These are phyloP conservation scores for Colletotrichum orchidophilum DNA, from an alignment of 2,329 filamentous ascomycete genomes.

Conservation along the genomic window DNA sequence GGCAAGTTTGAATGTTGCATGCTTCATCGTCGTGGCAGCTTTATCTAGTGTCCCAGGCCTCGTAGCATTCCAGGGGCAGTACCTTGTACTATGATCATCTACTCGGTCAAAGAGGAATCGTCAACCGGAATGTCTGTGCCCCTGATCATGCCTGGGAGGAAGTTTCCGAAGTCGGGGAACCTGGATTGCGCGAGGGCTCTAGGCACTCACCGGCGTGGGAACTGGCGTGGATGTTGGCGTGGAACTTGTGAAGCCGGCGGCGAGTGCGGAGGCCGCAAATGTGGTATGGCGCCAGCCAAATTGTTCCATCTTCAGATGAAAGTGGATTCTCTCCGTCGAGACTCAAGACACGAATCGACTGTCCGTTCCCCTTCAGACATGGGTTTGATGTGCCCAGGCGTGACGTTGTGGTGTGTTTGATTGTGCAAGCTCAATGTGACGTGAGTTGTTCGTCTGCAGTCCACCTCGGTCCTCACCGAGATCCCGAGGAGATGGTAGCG, in stretches of 20 bases:
- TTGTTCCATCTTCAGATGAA: constrained; percentile 2
- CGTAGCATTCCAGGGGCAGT: background rate
- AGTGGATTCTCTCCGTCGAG: constrained; percentile 12
- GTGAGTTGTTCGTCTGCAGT: constrained; percentile 32
- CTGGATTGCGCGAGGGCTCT: background rate
- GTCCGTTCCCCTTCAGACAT: background rate
- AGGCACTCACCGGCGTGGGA: constrained; percentile 15
- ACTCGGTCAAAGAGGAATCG: background rate
- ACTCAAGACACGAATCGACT: background rate
- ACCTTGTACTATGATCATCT: too few species aligned
- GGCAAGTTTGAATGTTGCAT: background rate
- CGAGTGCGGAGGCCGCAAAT: background rate
- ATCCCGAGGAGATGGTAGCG: constrained; percentile 33
- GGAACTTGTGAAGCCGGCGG: background rate
- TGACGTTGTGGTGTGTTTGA: background rate
- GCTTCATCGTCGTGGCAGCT: background rate
- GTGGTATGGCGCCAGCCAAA: background rate
- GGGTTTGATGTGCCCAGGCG: background rate
- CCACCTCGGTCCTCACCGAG: constrained; percentile 36
- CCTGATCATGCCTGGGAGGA: background rate
- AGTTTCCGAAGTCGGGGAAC: constrained; percentile 13
- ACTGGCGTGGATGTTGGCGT: background rate
- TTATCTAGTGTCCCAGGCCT: background rate
- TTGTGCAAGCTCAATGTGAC: constrained; percentile 25
- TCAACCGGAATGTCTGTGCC: background rate